phyloP scores from a whole-genome alignment of 176 grass and related monocot species.

The Alopecurus myosuroides region DNA sequence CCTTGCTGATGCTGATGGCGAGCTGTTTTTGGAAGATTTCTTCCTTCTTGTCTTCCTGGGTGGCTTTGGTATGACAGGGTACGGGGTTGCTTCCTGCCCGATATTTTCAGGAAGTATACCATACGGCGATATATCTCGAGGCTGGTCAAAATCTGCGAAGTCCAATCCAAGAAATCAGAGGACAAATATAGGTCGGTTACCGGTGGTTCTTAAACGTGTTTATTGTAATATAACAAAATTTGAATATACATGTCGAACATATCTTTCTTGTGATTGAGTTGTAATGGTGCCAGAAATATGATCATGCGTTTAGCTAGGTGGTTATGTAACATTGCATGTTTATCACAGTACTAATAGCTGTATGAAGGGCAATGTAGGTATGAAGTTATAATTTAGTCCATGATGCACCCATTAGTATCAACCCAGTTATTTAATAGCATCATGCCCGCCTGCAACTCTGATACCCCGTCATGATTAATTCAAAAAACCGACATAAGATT shows the following conservation, averaged over 20 bases:
- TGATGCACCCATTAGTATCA: background rate
- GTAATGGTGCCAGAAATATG: background rate
- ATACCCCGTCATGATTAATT: conserved; percentile 12
- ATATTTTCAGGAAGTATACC: conserved; percentile 51
- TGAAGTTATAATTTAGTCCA: background rate
- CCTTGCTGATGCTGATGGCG: conserved; percentile 34
- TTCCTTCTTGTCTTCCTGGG: conserved; percentile 52
- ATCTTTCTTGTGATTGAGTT: background rate
- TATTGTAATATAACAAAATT: background rate
- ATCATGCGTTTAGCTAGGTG: background rate
- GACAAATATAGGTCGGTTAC: background rate
- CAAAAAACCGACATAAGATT: background rate
- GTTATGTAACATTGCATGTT: background rate
- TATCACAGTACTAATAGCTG: background rate
- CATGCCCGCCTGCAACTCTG: background rate
- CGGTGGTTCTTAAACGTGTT: background rate
- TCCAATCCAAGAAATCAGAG: background rate
- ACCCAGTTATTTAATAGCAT: conserved; percentile 1
- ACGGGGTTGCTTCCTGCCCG: conserved; percentile 29
- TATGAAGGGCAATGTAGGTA: no score
- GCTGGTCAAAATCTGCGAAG: conserved; percentile 68
- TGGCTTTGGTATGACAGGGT: conserved; percentile 70
- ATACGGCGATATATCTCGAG: conserved; percentile 57
- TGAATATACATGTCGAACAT: background rate
- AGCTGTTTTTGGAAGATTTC: conserved; percentile 46